phyloP scores from a whole-genome alignment of 805 yeast species.

The Saccharomycopsis sp. region DNA sequence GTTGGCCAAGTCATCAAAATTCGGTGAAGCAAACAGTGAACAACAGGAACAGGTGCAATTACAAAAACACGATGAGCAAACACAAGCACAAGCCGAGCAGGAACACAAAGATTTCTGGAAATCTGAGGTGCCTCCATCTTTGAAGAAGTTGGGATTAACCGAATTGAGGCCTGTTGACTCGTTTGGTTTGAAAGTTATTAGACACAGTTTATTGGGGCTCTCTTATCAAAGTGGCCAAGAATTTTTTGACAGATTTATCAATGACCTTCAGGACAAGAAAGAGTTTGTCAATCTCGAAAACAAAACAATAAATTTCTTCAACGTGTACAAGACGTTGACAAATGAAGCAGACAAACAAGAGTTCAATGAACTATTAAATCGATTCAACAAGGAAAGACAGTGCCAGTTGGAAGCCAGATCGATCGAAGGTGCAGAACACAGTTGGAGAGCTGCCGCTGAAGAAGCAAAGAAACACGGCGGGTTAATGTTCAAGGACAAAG shows the following conservation, averaged over 20 bases:
- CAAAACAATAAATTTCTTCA: constrained; percentile 49
- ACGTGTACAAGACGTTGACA: constrained; percentile 47
- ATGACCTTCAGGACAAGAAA: constrained; percentile 12
- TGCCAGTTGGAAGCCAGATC: constrained; percentile 67
- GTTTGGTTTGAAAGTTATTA: constrained; percentile 67
- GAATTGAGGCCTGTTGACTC: constrained; percentile 61
- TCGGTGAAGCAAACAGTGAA: neutral
- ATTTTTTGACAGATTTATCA: constrained; percentile 11
- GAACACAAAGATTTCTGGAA: too few species aligned
- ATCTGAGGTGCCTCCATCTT: constrained; percentile 28
- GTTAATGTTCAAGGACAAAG: constrained; percentile 39
- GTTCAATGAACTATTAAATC: constrained; percentile 62
- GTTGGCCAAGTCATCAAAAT: constrained; percentile 7
- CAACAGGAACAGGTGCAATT: neutral
- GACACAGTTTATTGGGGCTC: constrained; percentile 59
- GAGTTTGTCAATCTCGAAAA: constrained; percentile 21
- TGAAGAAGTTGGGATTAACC: constrained; percentile 47
- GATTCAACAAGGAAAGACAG: constrained; percentile 70
- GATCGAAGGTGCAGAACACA: constrained; percentile 73
- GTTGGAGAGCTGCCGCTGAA: constrained; percentile 82
- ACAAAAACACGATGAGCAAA: neutral
- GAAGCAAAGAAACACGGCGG: constrained; percentile 52
- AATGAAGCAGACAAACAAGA: constrained; percentile 37
- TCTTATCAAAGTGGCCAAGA: constrained; percentile 23
- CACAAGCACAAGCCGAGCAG: neutral